Percentiles rank a stretch among this genome's conserved stretches.
phyloP scores from a whole-genome alignment of 2,329 filamentous ascomycete genomes.

The Emergomyces pasteurianus region DNA sequence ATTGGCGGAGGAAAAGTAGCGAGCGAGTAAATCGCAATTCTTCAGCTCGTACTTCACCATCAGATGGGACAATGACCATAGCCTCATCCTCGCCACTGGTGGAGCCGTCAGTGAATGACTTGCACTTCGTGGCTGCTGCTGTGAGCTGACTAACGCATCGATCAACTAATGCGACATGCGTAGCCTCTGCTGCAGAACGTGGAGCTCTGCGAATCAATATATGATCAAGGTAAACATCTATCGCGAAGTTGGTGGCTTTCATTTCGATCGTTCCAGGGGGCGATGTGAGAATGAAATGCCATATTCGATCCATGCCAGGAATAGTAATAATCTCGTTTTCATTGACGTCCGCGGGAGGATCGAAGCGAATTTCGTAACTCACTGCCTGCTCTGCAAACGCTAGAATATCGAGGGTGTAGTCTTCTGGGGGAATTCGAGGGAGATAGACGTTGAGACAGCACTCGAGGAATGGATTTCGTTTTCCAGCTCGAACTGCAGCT shows the following conservation, averaged over 20 bases:
- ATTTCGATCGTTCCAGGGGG: conserved; percentile 54
- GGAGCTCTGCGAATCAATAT: conserved; percentile 30
- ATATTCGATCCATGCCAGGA: conserved; percentile 57
- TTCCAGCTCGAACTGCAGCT: conserved; percentile 17
- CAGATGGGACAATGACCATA: conserved; percentile 41
- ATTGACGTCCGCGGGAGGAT: conserved; percentile 36
- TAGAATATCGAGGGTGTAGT: conserved; percentile 30
- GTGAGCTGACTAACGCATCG: conserved; percentile 62
- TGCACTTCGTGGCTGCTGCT: conserved; percentile 48
- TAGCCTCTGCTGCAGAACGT: conserved; percentile 39
- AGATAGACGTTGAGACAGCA: conserved; percentile 32
- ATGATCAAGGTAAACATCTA: conserved; percentile 58
- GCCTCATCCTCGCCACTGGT: conserved; percentile 39
- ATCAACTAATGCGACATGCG: conserved; percentile 59
- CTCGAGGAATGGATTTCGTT: conserved; percentile 31
- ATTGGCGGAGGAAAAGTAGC: conserved; percentile 54
- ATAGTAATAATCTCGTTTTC: conserved; percentile 33
- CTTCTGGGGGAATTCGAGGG: conserved; percentile 25
- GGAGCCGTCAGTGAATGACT: conserved; percentile 34
- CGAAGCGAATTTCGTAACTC: conserved; percentile 43
- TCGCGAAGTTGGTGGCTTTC: conserved; percentile 57
- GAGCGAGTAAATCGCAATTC: conserved; percentile 57
- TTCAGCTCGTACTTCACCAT: conserved; percentile 41
- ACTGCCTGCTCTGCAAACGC: conserved; percentile 32
- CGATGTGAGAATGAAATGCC: conserved; percentile 65